Conservation (phyloP, 768 basidiomycete species). For the Kwoniella heveanensis region DNA sequence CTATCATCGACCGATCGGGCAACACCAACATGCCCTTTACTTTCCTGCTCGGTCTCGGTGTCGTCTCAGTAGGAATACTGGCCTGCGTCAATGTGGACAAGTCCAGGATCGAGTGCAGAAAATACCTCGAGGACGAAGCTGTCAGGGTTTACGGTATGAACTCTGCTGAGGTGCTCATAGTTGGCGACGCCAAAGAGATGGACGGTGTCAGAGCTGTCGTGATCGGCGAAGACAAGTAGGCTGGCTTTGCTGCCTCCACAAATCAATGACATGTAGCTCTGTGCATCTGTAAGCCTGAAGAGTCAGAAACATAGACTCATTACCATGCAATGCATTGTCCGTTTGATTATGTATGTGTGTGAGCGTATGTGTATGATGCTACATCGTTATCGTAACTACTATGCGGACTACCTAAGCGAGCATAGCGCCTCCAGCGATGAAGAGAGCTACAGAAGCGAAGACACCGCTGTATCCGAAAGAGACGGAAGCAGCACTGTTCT, state of each 20-base stretch:
- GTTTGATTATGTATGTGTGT: not conserved
- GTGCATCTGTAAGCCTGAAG: too few species aligned
- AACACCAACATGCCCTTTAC: constrained; percentile 54
- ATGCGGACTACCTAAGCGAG: not conserved
- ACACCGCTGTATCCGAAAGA: not conserved
- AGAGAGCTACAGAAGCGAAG: not conserved
- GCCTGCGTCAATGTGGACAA: constrained; percentile 49
- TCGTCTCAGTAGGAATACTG: constrained; percentile 36
- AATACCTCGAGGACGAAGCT: constrained; percentile 48
- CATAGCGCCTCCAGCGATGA: not conserved
- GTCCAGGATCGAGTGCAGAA: constrained; percentile 38
- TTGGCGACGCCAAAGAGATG: constrained; percentile 16
- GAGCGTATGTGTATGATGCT: not conserved
- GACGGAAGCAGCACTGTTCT: not conserved
- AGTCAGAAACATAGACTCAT: not conserved
- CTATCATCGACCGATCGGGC: constrained; percentile 47
- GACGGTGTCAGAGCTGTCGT: constrained; percentile 7
- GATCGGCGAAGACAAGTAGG: not conserved
- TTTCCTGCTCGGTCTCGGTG: constrained; percentile 46
- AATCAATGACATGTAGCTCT: too few species aligned
- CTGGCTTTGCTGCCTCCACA: too few species aligned
- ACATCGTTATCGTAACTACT: not conserved
- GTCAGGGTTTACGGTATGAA: constrained; percentile 33
- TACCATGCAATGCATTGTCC: constrained; percentile 5
- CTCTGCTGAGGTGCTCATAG: constrained; percentile 17